phyloP scores from a whole-genome alignment of 352 stramenopile genomes.

The Phytophthora citricola region DNA sequence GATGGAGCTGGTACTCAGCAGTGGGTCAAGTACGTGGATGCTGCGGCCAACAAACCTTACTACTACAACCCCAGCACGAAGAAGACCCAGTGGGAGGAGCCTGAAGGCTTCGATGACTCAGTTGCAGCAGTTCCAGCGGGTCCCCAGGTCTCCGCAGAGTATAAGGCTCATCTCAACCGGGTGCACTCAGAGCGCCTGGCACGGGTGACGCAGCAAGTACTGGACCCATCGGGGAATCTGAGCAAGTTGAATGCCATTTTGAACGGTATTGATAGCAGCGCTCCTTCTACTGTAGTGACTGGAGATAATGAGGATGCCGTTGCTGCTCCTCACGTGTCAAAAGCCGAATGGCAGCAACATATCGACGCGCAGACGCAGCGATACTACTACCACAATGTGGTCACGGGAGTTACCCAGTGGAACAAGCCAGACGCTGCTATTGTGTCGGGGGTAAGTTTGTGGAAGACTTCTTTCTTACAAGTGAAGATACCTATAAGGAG shows the following conservation, averaged over 20 bases:
- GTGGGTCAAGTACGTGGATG: conserved; percentile 84
- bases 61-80: conserved; percentile 70
- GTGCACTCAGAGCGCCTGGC: conserved; percentile 56
- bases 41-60: conserved; percentile 71
- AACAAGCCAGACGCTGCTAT: conserved; percentile 72
- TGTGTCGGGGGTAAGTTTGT: conserved; percentile 67
- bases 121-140: conserved; percentile 18
- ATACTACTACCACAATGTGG: conserved; percentile 88
- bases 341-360: conserved; percentile 85
- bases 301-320: conserved; percentile 6
- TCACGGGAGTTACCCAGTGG: conserved; percentile 84
- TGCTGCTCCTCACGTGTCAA: conserved; percentile 20
- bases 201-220: conserved; percentile 63
- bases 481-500: not conserved
- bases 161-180: conserved; percentile 72
- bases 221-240: conserved; percentile 77
- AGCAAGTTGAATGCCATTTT: conserved; percentile 78
- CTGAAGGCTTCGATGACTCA: conserved; percentile 51
- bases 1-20: conserved; percentile 12
- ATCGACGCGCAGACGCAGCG: conserved; percentile 79
- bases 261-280: conserved; percentile 53
- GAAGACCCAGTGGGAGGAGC: conserved; percentile 78
- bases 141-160: conserved; percentile 49
- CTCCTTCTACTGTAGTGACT: not conserved
- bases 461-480: not conserved